Base-by-base conservation (phyloP, 2,329 filamentous ascomycete genomes). In the Cercospora zeina region DNA sequence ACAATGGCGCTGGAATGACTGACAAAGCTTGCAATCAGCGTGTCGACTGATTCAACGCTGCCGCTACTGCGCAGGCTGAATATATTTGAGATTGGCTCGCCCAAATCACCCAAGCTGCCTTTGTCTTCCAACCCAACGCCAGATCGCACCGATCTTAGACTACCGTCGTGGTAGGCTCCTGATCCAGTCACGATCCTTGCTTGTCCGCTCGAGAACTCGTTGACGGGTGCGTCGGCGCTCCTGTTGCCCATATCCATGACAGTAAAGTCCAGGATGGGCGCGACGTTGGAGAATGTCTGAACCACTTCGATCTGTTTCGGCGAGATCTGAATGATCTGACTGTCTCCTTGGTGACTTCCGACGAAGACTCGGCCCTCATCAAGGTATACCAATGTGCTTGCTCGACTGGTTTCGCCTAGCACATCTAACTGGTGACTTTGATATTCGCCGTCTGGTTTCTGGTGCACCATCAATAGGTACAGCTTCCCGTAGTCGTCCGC, bases 211-310 rank as follows among this genome's bases (percentile, higher is more conserved):
- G 93, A 96, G 72, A 96, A 99, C 65, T 95, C 90, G 70, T 95
- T 96, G 2, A 88, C 89, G 16, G 91, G 87, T 8, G 83, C 86
- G 66, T 95, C 89, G 21, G 88, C 88, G 63, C 90, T 88, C 60
- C 91, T 83, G 69, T 91, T 93, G 0, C 93, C 93, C 82, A 97
- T 89, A 71, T 97, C 95, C 91, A 97, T 96, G 14, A 99, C 86
- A 0, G 90, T 88, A 69, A 99, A 97, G 73, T 99, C 95, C 39
- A 97, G 78, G 45, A 99, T 90, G 0, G 95, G 95, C 0, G 90
- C 92, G 69, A 97, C 91, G 72, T 96, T 99, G 3, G 85, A 80
- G 60, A 96, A 82, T 0, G 86, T 89, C 72, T 96, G 91, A 9
- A 95, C 75, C 4, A 93, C 76, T 53, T 87, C 81, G 62, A 93